These are phyloP conservation scores for Sugiyamaella valdiviana DNA, from an alignment of 805 yeast species.

Conservation along the genomic window DNA sequence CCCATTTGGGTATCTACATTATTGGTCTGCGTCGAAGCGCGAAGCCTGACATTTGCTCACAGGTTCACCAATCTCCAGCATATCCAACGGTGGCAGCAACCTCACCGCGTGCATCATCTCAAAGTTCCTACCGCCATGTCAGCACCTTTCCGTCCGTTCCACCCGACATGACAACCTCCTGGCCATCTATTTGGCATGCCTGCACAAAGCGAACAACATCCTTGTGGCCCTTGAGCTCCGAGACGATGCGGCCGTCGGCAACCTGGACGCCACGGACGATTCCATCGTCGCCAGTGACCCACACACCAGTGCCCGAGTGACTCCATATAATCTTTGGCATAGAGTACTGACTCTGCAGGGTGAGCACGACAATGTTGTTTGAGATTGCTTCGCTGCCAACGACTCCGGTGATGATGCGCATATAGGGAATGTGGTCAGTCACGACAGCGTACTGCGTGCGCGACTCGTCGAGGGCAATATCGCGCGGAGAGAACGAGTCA, in stretches of 20 bases:
- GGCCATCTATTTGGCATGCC: conserved; percentile 12
- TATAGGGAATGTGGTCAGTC: conserved; percentile 72
- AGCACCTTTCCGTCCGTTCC: conserved; percentile 17
- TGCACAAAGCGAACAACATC: too few relatives aligned
- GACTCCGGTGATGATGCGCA: conserved; percentile 54
- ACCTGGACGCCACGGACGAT: conserved; percentile 53
- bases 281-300: conserved; percentile 71
- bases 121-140: conserved; percentile 31
- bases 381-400: conserved; percentile 30
- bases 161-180: conserved; percentile 41
- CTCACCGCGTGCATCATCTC: too few relatives aligned
- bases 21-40: too few relatives aligned
- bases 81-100: too few relatives aligned
- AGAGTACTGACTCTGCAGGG: conserved; percentile 67
- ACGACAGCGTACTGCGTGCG: conserved; percentile 44
- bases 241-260: conserved; percentile 33
- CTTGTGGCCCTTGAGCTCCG: conserved; percentile 24
- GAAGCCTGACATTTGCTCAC: too few relatives aligned
- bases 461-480: conserved; percentile 29
- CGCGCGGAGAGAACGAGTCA: conserved; percentile 56
- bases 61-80: too few relatives aligned
- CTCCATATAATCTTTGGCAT: conserved; percentile 46
- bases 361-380: conserved; percentile 42
- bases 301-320: conserved; percentile 43
- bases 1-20: too few relatives aligned